Evolutionary conservation across 805 yeast species (phyloP).

Genomic region (Spathaspora passalidarum): DNA sequence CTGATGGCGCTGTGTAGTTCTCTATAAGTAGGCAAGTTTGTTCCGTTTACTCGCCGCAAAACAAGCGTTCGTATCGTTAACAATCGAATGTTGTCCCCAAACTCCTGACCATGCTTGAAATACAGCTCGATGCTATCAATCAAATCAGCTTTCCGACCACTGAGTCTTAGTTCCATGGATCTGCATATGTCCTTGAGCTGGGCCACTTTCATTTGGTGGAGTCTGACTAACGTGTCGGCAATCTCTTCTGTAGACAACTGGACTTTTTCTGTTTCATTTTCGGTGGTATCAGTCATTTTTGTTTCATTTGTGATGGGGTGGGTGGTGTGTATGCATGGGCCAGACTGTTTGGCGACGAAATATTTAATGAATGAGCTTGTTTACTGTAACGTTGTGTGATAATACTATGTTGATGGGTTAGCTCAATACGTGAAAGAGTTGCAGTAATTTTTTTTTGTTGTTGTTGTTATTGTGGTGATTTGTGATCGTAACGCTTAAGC

Average conservation of each 20-base stretch:
- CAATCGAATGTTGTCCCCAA: constrained; percentile 41
- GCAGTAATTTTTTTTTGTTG: too few species aligned
- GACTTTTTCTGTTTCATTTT: neutral
- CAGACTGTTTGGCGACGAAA: too few species aligned
- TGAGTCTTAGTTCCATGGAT: constrained; percentile 43
- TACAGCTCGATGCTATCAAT: constrained; percentile 51
- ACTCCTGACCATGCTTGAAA: constrained; percentile 38
- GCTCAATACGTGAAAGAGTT: too few species aligned
- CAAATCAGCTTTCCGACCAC: constrained; percentile 63
- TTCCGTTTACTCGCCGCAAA: constrained; percentile 29
- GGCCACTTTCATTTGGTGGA: constrained; percentile 38
- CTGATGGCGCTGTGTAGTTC: constrained; percentile 26
- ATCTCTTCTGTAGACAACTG: constrained; percentile 14
- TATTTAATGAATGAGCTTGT: too few species aligned
- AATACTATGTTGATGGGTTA: too few species aligned
- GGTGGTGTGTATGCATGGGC: too few species aligned
- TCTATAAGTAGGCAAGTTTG: constrained; percentile 34
- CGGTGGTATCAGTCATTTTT: constrained; percentile 3
- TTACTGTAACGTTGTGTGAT: too few species aligned
- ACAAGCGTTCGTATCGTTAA: constrained; percentile 42
- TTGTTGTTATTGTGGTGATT: too few species aligned
- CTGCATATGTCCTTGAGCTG: constrained; percentile 54
- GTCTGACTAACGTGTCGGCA: constrained; percentile 12
- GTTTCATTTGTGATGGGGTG: neutral
- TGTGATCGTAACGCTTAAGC: too few species aligned